phyloP scores from a whole-genome alignment of 768 basidiomycete species.

The Agaricus blazei region DNA sequence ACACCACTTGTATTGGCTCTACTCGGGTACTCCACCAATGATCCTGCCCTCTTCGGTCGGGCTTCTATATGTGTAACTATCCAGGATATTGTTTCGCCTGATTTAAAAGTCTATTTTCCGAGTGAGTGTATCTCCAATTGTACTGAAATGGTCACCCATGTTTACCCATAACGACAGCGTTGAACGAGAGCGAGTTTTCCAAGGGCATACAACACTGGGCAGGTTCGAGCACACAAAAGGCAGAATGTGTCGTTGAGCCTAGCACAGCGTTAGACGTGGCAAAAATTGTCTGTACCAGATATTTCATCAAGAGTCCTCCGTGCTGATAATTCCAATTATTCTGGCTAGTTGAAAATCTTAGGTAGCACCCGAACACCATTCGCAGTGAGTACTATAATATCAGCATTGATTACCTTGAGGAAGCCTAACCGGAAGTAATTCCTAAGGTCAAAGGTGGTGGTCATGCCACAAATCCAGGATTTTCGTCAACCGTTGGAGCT shows the following conservation, averaged over 20 bases:
- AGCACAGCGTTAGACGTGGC: constrained; percentile 47
- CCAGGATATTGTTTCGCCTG: background rate
- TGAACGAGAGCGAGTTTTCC: background rate
- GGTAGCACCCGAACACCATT: constrained; percentile 43
- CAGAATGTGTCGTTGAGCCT: constrained; percentile 56
- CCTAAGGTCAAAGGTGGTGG: constrained; percentile 46
- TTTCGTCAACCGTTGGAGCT: constrained; percentile 46
- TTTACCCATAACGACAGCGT: background rate
- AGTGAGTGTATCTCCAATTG: background rate
- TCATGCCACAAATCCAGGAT: constrained; percentile 37
- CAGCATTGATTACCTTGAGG: background rate
- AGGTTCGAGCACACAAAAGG: constrained; percentile 36
- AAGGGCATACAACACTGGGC: constrained; percentile 37
- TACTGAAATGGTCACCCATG: background rate
- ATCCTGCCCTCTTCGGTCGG: too few relatives aligned
- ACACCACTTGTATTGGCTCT: too few relatives aligned
- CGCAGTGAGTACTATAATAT: constrained; percentile 31
- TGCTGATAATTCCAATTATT: background rate
- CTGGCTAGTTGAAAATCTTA: constrained; percentile 40
- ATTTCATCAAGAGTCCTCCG: background rate
- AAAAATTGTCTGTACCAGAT: constrained; percentile 34
- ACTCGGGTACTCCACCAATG: too few relatives aligned
- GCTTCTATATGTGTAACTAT: background rate
- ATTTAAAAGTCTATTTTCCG: background rate
- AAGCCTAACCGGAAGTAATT: too few relatives aligned